A percentile compares a stretch with the other conserved stretches of the same genome.
phyloP scores from a whole-genome alignment of 1,284 basidiomycete species.

The Wallemia mellicola region DNA sequence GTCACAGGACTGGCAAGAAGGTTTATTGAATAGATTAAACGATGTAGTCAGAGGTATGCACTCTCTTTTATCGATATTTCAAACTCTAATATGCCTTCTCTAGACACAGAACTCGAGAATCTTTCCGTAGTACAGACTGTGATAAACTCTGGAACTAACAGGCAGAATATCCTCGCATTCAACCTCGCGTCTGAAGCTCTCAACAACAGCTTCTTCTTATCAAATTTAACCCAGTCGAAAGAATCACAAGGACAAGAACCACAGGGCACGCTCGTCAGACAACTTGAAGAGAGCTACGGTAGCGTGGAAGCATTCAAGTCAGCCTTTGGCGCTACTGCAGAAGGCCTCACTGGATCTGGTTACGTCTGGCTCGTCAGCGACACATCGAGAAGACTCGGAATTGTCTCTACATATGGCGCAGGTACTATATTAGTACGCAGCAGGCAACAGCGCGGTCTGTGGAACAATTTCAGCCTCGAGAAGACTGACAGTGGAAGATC shows the following conservation, averaged over 20 bases:
- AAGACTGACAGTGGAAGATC: not conserved
- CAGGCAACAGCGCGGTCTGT: slow-evolving; percentile 14
- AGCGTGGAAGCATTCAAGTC: slow-evolving; percentile 40
- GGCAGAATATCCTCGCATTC: slow-evolving; percentile 40
- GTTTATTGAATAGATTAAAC: slow-evolving; percentile 39
- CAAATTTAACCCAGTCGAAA: not conserved
- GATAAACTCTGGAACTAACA: slow-evolving; percentile 28
- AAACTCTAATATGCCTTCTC: not conserved
- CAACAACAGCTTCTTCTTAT: slow-evolving; percentile 84
- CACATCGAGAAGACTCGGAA: slow-evolving; percentile 28
- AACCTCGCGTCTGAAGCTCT: slow-evolving; percentile 75
- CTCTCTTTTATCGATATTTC: not conserved
- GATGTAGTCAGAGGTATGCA: slow-evolving; percentile 35
- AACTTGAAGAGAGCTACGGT: slow-evolving; percentile 28
- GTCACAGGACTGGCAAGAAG: slow-evolving; percentile 50
- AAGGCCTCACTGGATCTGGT: slow-evolving; percentile 45
- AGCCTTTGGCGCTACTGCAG: slow-evolving; percentile 39
- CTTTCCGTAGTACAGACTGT: slow-evolving; percentile 41
- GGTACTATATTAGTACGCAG: slow-evolving; percentile 51
- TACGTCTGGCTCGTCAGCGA: slow-evolving; percentile 69
- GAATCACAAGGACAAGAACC: not conserved
- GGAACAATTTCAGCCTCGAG: slow-evolving; percentile 3
- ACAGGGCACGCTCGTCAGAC: slow-evolving; percentile 13
- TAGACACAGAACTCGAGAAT: slow-evolving; percentile 31
- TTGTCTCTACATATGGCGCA: slow-evolving; percentile 59